Base-by-base conservation (phyloP, 495 filamentous ascomycete species). In the Penicillium turbatum region DNA sequence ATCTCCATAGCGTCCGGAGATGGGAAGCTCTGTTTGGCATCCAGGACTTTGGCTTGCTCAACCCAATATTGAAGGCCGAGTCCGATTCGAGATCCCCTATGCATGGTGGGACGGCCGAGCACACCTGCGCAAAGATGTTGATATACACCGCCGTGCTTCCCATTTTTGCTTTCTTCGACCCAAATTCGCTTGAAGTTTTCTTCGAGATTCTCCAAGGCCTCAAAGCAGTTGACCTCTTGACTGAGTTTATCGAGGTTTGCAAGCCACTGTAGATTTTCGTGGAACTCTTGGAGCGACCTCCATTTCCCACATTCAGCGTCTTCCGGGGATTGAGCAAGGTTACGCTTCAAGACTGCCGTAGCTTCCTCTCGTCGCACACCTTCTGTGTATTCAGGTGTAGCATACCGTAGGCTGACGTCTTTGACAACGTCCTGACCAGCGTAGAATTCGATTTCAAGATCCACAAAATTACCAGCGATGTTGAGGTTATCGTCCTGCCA, bases 61-160 rank as follows among this genome's bases (percentile, higher is more conserved):
- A 82, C 83, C 93, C 92, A 97, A 66, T 95, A 98, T 55, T 96
- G 87, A 35, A 97, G 59, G 21, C 82, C 81, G 48, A 97, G 68
- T 9, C 93, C 92, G 3, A 96, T 69, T 46, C 81, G 82, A 19
- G 78, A 78, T 48, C 82, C 77, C 10, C 78, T 79, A 67, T 97
- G 89, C 82, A 96, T 87, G 13, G 78, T 74, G 0, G 93, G 93
- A 31, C 78, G 81, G 2, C 93, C 93, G 61, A 87, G 86, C 58
- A 80, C 63, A 7, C 73, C 71, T 46, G 57, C 69, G 54, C 67
- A 81, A 16, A 72, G 62, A 54, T 72, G 74, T 11, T 81, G 78
- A 31, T 82, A 76, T n/a, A 64, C 64, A 51, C 78, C 78, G 5
- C 64, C 61, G 26, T 62, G 69, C 51, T 78, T 70, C 1, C 69